Base-by-base conservation (phyloP, 2,329 filamentous ascomycete species). In the Hypoxylon sp. region DNA sequence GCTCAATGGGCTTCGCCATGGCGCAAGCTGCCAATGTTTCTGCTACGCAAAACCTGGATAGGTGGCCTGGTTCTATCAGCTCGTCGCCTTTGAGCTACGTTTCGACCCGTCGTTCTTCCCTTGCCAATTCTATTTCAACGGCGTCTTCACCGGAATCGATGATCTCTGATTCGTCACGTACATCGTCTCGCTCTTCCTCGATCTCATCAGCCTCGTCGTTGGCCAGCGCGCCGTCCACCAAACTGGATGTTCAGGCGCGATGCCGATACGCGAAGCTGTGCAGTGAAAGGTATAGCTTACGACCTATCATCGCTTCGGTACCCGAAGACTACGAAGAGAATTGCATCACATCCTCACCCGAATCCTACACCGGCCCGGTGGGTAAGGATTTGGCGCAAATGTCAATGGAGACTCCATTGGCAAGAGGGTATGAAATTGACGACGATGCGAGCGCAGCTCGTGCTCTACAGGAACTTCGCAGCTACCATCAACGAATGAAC, bases 91-190 rank as follows among this genome's bases (percentile, higher is more conserved):
- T 83, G 71, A 80, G 79, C 69, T 83, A 83, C 71, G 74, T 79
- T 52, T 79, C 81, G 1, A 78, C 80, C 36, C 87, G 87, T 64
- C 86, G 87, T 65, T 88, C 87, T 12, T 89, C 87, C 14, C 83
- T 89, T 64, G 87, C 87, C 74, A 88, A 84, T 73, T 88, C 87
- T 16, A 80, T 87, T 70, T 90, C 87, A 24, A 86, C 85, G 28
- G 84, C 85, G 32, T 90, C 88, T 63, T 90, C 88, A 26, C 88
- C 88, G 67, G 87, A 90, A 74, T 90, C 88, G 58, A 89, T 90
- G 87, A 78, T 90, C 46, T 89, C 88, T 63, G 88, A 90, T 74
- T 80, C 82, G 61, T 89, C 85, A 62, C 83, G 83, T 65, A 83
- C 86, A 67, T 89, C 87, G 67, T 89, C 87, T 69, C 86, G 87